Base-by-base conservation (phyloP, 306 rosid species). In the Oemleria cerasiformis region DNA sequence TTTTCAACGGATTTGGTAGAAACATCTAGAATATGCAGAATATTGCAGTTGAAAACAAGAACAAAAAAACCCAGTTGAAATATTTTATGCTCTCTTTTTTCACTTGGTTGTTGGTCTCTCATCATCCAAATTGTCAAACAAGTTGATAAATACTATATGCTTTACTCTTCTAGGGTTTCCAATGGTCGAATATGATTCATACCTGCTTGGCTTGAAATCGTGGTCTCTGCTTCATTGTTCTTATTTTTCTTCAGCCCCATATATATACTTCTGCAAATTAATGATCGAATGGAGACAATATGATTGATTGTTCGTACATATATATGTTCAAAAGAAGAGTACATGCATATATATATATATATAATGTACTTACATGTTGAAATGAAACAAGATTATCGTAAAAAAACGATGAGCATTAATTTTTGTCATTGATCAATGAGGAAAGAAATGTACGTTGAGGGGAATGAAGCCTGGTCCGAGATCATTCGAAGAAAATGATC, bases 401-500 rank as follows among this genome's bases (percentile, higher is more conserved):
- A 30, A 30, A 38, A 61, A 61, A 4, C 1, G 14, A 44, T 61
- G 19, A 19, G 7, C n/a, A 38, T 60, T 38, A 1, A 15, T 30
- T 2, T 30, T 30, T 4, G 56, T 16, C 44, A 43, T 43, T 4
- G 44, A 70, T 30, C 47, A 41, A 23, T 9, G 68, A 41, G 48
- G 73, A 21, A 45, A 41, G 50, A 76, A 65, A 69, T 4, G 14
- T 40, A 67, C 77, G 96, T 45, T 90, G 80, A 82, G 96, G 93
- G 98, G 98, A 90, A 93, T 90, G 98, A 93, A 93, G 98, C 97
- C 98, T 90, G 97, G 98, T 90, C 98, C 97, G 96, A 94, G 79
- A 89, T 87, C 92, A 83, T 78, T 84, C 81, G 14, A 42, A 30
- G 3, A 30, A 1, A 1, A 15, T 25, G 8, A 4, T 6, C 17